Percentiles rank a stretch among this genome's conserved stretches.
Evolutionary conservation across 371 early-diverging fungal genomes (phyloP).

Genomic region (Mucor sp.): DNA sequence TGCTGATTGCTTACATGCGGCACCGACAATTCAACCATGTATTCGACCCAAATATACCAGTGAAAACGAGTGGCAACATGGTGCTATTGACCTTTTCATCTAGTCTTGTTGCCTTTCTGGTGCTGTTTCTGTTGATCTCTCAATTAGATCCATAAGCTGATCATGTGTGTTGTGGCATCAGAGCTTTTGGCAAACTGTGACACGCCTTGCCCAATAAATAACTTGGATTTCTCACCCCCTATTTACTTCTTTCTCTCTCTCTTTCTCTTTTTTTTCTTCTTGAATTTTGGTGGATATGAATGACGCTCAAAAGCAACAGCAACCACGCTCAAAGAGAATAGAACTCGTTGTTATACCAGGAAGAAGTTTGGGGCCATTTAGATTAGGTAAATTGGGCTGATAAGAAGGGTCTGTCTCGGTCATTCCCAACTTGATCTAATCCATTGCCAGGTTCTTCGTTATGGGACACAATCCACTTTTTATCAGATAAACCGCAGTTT

Average conservation of each 20-base stretch:
- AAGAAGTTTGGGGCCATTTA: slow-evolving; percentile 59
- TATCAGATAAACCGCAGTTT: slow-evolving; percentile 52
- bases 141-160: not conserved
- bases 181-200: not conserved
- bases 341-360: slow-evolving; percentile 60
- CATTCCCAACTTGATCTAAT: not conserved
- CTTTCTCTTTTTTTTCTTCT: not conserved
- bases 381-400: slow-evolving; percentile 42
- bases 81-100: slow-evolving; percentile 46
- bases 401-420: not conserved
- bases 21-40: slow-evolving; percentile 43
- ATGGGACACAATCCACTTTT: slow-evolving; percentile 55
- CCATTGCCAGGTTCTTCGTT: slow-evolving; percentile 51
- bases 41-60: slow-evolving; percentile 37
- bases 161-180: not conserved
- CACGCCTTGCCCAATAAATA: not conserved
- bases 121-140: slow-evolving; percentile 38
- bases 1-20: slow-evolving; percentile 64
- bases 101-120: slow-evolving; percentile 43
- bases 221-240: slow-evolving; percentile 4
- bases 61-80: slow-evolving; percentile 42
- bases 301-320: not conserved
- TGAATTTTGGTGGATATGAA: not conserved
- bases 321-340: slow-evolving; percentile 36
- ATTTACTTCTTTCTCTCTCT: slow-evolving; percentile 1